Base-by-base conservation (phyloP, 176 grass and related monocot species). In the Echinochloa phyllopogon region DNA sequence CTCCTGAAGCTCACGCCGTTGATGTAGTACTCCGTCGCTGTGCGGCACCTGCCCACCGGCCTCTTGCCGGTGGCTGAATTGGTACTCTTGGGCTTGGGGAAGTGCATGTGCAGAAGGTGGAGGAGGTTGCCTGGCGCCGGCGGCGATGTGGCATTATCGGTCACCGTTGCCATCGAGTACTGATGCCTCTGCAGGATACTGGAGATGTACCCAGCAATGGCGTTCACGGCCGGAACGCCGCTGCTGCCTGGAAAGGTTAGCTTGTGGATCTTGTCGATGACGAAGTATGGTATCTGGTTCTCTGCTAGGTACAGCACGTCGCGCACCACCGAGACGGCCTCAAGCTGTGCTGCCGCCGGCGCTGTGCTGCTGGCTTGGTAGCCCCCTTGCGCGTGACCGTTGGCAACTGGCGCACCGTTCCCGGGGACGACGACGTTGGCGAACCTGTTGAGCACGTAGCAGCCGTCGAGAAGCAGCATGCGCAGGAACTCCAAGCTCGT, bases 21-120 rank as follows among this genome's bases (percentile, higher is more conserved):
- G 5, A 29, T 42, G 61, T 66, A 1, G 72, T 84, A 84, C 1
- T 84, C 44, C 47, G 23, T 67, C 2, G 82, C 60, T 8, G 60
- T 76, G 48, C 61, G 82, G 71, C 82, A 84, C n/a, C 72, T 61
- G 3, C 60, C 37, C 3, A 84, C 43, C 5, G 5, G n/a, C n/a
- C n/a, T n/a, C 3, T 16, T 7, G 6, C 50, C 69, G 10, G 14
- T 10, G 4, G 2, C 45, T 14, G 4, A 41, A 41, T 33, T 33
- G 29, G 29, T 33, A 33, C 29, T 33, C 29, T 2, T 33, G 59
- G 60, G 60, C 60, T 63, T 37, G 11, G 27, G 24, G 59, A 64
- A 62, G 29, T 64, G 27, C 61, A 37, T 64, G 61, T 64, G 61
- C 25, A 64, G 27, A 14, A 64, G 61, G 61, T 64, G 27, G 4